Evolutionary conservation across 2,329 filamentous ascomycete species (phyloP).

Genomic region (Xylariales sp.): DNA sequence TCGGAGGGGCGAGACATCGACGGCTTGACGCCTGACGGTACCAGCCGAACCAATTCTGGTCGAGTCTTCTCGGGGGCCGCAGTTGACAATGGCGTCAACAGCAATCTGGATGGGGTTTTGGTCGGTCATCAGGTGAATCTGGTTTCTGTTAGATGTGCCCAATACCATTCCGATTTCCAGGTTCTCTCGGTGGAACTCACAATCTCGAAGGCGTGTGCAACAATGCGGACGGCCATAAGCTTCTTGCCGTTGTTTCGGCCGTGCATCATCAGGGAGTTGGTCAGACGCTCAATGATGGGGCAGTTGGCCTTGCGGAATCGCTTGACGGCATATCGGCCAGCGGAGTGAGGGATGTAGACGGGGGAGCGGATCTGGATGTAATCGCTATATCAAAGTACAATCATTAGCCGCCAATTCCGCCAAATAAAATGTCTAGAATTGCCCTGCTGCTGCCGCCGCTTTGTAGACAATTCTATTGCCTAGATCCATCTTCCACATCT

Average conservation of each 20-base stretch:
- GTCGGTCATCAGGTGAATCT: constrained; percentile 99
- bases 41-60: constrained; percentile 99
- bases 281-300: constrained; percentile 99
- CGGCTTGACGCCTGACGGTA: constrained; percentile 99
- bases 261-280: constrained; percentile 99
- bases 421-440: too few relatives aligned
- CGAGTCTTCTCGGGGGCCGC: constrained; percentile 98
- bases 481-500: too few relatives aligned
- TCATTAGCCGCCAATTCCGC: constrained; percentile 26
- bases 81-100: constrained; percentile 99
- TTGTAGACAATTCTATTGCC: too few relatives aligned
- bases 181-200: constrained; percentile 63
- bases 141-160: too few relatives aligned
- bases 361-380: constrained; percentile 99
- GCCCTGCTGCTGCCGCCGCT: too few relatives aligned
- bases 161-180: too few relatives aligned
- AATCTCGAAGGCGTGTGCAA: constrained; percentile 98
- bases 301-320: constrained; percentile 99
- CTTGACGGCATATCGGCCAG: constrained; percentile 98
- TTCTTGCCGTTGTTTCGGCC: constrained; percentile 99
- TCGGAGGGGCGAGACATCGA: constrained; percentile 99
- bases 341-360: constrained; percentile 98
- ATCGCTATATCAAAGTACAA: constrained; percentile 65
- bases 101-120: constrained; percentile 99
- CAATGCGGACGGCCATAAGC: constrained; percentile 99